Percentiles rank a stretch among this genome's conserved stretches.
Conservation (phyloP, 2,329 filamentous ascomycete genomes). For the Pseudopyrenochaeta lycopersici region DNA sequence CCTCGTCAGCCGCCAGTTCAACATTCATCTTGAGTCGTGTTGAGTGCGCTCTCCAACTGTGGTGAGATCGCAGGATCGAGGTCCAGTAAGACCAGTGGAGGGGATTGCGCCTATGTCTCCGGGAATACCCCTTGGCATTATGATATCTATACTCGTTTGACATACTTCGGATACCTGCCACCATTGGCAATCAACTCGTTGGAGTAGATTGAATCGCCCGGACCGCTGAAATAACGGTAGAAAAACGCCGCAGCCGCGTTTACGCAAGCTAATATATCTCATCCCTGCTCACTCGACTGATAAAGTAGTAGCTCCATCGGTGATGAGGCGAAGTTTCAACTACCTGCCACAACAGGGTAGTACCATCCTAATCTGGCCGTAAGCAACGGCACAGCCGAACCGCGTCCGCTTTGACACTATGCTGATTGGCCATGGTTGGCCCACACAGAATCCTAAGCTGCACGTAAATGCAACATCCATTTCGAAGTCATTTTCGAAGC, state of each 20-base stretch:
- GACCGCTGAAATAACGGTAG: not conserved
- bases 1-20: not conserved
- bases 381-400: not conserved
- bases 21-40: not conserved
- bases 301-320: not conserved
- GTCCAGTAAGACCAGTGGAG: not conserved
- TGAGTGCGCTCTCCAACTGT: not conserved
- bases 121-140: not conserved
- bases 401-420: not conserved
- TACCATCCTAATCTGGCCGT: not conserved
- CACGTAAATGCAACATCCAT: not conserved
- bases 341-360: no score
- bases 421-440: not conserved
- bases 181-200: not conserved
- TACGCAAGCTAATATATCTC: not conserved
- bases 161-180: not conserved
- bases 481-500: not conserved
- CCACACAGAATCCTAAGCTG: not conserved
- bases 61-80: not conserved
- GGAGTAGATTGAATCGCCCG: not conserved
- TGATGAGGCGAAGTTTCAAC: not conserved
- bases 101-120: no score
- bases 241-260: not conserved
- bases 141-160: not conserved
- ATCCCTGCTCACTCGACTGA: not conserved